Base-by-base conservation (phyloP, 257 asterid genomes). In the Fraxinus cuspidata region DNA sequence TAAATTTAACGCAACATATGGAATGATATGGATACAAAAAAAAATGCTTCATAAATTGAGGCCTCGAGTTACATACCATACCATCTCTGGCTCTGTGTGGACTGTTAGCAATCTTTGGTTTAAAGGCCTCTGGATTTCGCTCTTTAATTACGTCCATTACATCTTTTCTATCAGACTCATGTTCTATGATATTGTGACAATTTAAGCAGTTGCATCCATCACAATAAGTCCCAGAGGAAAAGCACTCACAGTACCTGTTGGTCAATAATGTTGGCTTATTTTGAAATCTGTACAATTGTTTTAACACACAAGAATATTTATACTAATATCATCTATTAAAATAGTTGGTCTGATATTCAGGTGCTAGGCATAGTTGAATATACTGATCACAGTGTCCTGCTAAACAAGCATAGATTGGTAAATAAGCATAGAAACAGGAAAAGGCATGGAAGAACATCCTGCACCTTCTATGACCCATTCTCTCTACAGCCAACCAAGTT, bases 221-320 rank as follows among this genome's bases (percentile, higher is more conserved):
- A 65, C 97, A 92, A 77, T 84, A 88, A 64, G 31, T 74, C 77
- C 96, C 93, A 74, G 86, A 80, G 31, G 96, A 84, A 87, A 92
- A 92, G 84, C 96, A 90, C 75, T 89, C 96, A 74, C 96, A 92
- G 79, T 90, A 90, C 90, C 96, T 92, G 89, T 74, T 56, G 66
- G 67, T 65, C 79, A 81, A 70, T 23, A 37, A 70, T 80, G 63
- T 74, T 76, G 79, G 71, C 68, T 73, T 72, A 77, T 12, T 63
- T 32, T 78, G 74, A 75, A 75, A 69, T 9, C 75, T 71, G 58
- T 38, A 29, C 74, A 74, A 51, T 42, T 31, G 56, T 69, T 71
- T 29, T 47, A 4, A 77, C 0, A 19, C n/a, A 51, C 2, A 4
- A 38, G 58, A 63, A 29, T 58, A 53, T 74, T 37, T n/a, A 56